A percentile compares a stretch with the other conserved stretches of the same genome.
Conservation (phyloP, 2,329 filamentous ascomycete genomes). For the Nemania serpens region DNA sequence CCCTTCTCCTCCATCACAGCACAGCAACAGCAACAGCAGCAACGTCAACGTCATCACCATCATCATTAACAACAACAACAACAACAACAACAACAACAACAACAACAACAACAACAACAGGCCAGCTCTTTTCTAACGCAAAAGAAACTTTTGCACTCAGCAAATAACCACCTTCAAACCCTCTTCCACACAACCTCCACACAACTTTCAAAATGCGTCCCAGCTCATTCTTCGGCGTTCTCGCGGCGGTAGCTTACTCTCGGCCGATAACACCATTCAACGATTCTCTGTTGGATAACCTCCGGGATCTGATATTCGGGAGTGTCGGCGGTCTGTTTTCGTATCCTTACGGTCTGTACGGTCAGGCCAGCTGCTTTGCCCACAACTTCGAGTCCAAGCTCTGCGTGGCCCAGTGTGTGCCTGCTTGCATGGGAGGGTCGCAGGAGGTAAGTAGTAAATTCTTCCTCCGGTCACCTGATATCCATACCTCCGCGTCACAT, state of each 20-base stretch:
- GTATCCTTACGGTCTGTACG: not conserved
- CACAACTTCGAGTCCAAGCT: slow-evolving; percentile 13
- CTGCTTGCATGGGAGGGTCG: slow-evolving; percentile 15
- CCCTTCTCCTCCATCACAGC: not conserved
- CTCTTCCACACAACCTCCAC: not conserved
- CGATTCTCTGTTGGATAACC: slow-evolving; percentile 10
- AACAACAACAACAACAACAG: not conserved
- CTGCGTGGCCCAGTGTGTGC: slow-evolving; percentile 28
- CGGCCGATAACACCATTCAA: slow-evolving; percentile 21
- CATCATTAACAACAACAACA: not conserved
- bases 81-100: not conserved
- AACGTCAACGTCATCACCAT: not conserved
- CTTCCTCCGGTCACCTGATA: too few relatives aligned
- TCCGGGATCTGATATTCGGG: slow-evolving; percentile 20
- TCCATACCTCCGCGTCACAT: too few relatives aligned
- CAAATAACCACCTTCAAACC: not conserved
- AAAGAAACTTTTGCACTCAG: not conserved
- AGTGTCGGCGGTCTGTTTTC: slow-evolving; percentile 25
- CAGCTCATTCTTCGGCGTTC: slow-evolving; percentile 25
- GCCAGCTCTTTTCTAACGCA: not conserved
- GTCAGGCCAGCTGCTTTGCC: not conserved
- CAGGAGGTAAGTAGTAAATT: slow-evolving; percentile 25
- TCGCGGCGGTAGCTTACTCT: slow-evolving; percentile 25
- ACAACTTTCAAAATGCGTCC: slow-evolving; percentile 31
- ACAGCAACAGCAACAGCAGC: slow-evolving; percentile 5